These are phyloP conservation scores for Coffea canephora DNA, from an alignment of 257 asterid species.

Conservation along the genomic window DNA sequence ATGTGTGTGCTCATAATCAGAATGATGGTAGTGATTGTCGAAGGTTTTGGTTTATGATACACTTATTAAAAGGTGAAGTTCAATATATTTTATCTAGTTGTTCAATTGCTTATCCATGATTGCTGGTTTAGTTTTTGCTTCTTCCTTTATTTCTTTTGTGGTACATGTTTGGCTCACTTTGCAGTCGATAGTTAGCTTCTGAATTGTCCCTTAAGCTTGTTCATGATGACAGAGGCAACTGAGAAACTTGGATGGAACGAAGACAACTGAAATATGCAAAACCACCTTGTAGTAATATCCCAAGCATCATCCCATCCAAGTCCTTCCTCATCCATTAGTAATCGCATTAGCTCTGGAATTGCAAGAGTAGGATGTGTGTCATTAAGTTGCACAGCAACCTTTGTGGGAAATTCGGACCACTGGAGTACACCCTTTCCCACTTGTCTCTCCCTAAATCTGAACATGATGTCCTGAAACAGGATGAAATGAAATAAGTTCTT, in stretches of 20 bases:
- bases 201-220: not conserved
- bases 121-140: not conserved
- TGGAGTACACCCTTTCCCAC: conserved; percentile 41
- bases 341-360: conserved; percentile 95
- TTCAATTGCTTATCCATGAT: not conserved
- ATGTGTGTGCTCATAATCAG: not conserved
- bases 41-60: not conserved
- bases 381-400: conserved; percentile 94
- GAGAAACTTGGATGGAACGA: conserved; percentile 8
- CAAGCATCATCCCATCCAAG: conserved; percentile 99
- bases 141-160: not conserved
- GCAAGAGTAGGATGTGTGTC: conserved; percentile 99
- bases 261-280: conserved; percentile 22
- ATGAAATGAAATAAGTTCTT: not conserved
- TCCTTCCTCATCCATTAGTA: conserved; percentile 88
- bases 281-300: conserved; percentile 82
- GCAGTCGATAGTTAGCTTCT: not conserved
- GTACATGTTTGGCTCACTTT: not conserved
- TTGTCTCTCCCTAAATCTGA: conserved; percentile 82
- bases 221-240: not conserved
- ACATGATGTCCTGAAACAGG: conserved; percentile 70
- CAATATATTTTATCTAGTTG: not conserved
- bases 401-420: conserved; percentile 88
- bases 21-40: not conserved
- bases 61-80: not conserved